Evolutionary conservation across 1,284 basidiomycete genomes (phyloP), one percentile per base, ranked within the genome.

Genomic region (Kalmanozyma brasiliensis): DNA sequence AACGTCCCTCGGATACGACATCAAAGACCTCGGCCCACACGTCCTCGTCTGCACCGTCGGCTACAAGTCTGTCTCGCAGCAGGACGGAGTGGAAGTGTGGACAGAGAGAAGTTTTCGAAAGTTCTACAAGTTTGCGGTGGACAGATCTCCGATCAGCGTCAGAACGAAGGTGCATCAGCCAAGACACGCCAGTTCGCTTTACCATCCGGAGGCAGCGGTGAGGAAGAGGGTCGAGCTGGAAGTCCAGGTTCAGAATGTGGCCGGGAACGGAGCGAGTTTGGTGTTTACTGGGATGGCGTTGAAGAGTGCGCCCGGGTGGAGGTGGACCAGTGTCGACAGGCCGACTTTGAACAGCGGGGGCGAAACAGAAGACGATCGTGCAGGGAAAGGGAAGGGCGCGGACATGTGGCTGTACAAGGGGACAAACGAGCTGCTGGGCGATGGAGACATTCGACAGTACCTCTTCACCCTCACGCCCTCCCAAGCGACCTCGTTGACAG

Each of bases 91-190:
- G 23, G n/a, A n/a, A 11, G 35, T 40, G 34, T 68, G 73, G 64
- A 53, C 53, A 1, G 71, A 59, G 17, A 22, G 76, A 8, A 60
- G 43, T 16, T 81, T 79, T 42, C 63, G 78, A 14, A 82, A 81
- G 72, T 79, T 63, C 62, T 82, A 64, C 72, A 78, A 72, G 59
- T 80, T 62, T 34, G 26, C 42, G 10, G 55, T 66, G 16, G 59
- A 56, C 22, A 57, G 61, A 42, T 75, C 56, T 37, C 73, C 47
- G 49, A 76, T 82, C n/a, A 65, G 67, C 0, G 78, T 82, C 1
- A 60, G 77, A 6, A 80, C 81, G n/a, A 82, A 82, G 43, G 73
- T 76, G 4, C 78, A 80, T 34, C 60, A 70, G 4, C 68, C 76
- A 1, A 37, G 64, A 14, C 32, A 63, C n/a, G 46, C 60, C 4